Evolutionary conservation across 345 rosid genomes (phyloP).

Genomic region (Melaleuca alternifolia): DNA sequence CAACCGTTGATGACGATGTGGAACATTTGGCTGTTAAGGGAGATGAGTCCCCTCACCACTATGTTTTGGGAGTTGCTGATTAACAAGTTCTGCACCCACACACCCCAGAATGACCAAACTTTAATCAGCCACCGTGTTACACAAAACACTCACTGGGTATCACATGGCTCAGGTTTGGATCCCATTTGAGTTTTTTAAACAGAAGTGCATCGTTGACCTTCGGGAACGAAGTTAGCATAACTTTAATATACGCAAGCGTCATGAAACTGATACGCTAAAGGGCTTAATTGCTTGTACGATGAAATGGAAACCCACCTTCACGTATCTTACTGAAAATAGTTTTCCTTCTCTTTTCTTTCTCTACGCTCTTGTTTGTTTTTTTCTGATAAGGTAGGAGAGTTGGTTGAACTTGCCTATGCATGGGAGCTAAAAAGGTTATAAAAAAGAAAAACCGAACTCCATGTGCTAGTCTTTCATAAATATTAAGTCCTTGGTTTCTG

Average conservation of each 20-base stretch:
- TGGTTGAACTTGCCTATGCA: background rate
- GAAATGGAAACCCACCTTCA: background rate
- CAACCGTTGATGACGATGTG: constrained; percentile 19
- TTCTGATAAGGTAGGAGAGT: background rate
- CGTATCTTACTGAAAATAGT: background rate
- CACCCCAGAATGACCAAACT: background rate
- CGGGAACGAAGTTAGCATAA: background rate
- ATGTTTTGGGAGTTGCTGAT: constrained; percentile 15
- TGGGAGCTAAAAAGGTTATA: background rate
- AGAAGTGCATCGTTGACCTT: background rate
- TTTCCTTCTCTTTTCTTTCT: background rate
- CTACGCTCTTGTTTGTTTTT: background rate
- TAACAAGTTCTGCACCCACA: constrained; percentile 6
- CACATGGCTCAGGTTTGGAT: background rate
- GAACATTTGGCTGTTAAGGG: constrained; percentile 20
- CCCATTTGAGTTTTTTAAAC: background rate
- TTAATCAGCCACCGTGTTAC: background rate
- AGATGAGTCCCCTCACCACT: constrained; percentile 13
- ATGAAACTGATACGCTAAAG: background rate
- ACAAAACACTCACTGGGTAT: background rate
- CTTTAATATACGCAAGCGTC: background rate
- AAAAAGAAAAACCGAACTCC: background rate
- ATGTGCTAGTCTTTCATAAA: background rate
- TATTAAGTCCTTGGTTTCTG: background rate
- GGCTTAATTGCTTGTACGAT: background rate